Base-by-base conservation (phyloP, 1,284 basidiomycete genomes). In the Rhodotorula glutinis region DNA sequence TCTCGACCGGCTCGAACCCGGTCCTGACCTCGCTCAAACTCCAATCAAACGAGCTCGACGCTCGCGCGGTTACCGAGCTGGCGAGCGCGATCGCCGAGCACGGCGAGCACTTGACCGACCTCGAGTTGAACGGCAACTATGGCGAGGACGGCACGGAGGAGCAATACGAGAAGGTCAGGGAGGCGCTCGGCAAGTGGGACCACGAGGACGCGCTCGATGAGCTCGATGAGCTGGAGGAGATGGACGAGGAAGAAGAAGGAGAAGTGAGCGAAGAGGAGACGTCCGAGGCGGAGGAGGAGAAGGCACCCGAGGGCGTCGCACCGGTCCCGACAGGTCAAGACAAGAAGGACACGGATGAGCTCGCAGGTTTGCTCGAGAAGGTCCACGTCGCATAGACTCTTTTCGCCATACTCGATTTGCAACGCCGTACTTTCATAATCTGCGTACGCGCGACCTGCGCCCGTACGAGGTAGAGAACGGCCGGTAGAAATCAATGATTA, bases 41-140 rank as follows among this genome's bases (percentile, higher is more conserved):
- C 46, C 90, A 95, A 80, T 94, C 94, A 77, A 91, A 92, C 77
- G 92, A 96, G 77, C 84, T 96, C 57, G 89, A 92, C 74, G 80
- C 83, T 30, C 80, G 84, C 62, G 84, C 89, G 17, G 86, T 92
- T 64, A 81, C 83, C 54, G 77, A 90, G 10, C 82, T 97, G 46
- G 85, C 87, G 1, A 79, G 83, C 47, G 86, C 85, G 4, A 85
- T 96, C 67, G 81, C 82, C 4, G 80, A 83, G 60, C 85, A 86
- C 67, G 81, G 89, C 65, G 80, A 79, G 61, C 79, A 79, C 57
- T 79, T 95, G 65, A 87, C 81, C 76, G 81, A 79, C 60, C 79
- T 96, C 64, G 92, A 95, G 78, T 76, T 96, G 66, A 92, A 93
- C 77, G 91, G 90, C 79, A 96, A 97, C 57, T 73, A 67, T 77